Base-by-base conservation (phyloP, 176 grass and related monocot genomes). In the Avena atlantica region DNA sequence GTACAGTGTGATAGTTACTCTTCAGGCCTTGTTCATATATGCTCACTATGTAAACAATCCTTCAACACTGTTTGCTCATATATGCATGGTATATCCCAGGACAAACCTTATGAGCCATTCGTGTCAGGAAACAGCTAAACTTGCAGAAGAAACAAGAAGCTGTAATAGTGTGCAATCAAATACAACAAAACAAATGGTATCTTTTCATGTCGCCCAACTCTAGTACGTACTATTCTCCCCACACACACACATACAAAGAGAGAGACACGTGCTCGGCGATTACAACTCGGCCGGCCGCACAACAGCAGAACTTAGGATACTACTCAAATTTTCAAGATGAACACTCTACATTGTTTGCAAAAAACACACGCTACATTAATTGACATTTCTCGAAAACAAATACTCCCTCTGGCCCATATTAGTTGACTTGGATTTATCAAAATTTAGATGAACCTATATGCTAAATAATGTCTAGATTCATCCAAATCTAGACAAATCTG, bases 91-190 rank as follows among this genome's bases (percentile, higher is more conserved):
- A 53, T 27, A 53, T 27, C 61, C 84, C 70, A 45, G 58, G 83
- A 85, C 72, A 72, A 64, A 67, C 64, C 61, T 58, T 69, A 86
- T 2, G 74, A 89, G 78, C 48, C 24, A 53, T 82, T 91, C 74
- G 31, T 80, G 29, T 9, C 10, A 70, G 70, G 60, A 88, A 56
- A 84, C 75, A 84, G 74, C 65, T 74, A 80, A 89, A 80, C 31
- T 34, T 62, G 1, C 47, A 80, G 31, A 89, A 56, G 31, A 80
- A 80, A 79, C 78, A 63, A 45, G 19, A 79, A 62, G 10, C 37
- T 62, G n/a, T 16, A 62, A 15, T n/a, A 62, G 20, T 25, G 10
- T 42, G 31, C 19, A 60, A 47, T n/a, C 57, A 45, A n/a, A 58
- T 37, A 3, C 27, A 20, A 56, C 51, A 78, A 78, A 42, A 83